Base-by-base conservation (phyloP, 208 protist genomes). In the Endotrypanum monterogeii region DNA sequence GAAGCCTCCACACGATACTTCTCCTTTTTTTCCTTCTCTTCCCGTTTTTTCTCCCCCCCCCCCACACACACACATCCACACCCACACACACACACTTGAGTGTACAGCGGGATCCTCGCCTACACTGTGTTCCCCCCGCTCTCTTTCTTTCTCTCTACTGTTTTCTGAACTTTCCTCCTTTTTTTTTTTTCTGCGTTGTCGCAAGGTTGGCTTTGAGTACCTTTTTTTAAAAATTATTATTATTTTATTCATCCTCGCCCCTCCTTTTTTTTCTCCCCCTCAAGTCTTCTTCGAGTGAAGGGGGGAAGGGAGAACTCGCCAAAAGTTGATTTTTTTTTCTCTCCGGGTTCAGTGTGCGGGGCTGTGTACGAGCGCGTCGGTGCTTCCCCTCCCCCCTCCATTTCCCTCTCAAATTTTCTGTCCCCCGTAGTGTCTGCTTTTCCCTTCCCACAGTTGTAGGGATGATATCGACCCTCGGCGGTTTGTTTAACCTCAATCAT, bases 401-500 rank as follows among this genome's bases (percentile, higher is more conserved):
- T 12, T 23, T 12, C 58, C 9, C 35, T 7, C 16, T 5, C 16
- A n/a, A n/a, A n/a, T n/a, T n/a, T n/a, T n/a, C n/a, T n/a, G n/a
- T 28, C 7, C 14, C n/a, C 58, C n/a, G 4, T 18, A 7, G 44
- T 28, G 1, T n/a, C 28, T 0, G 2, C 28, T 9, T 16, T 44
- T 8, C 39, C n/a, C 4, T 4, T 3, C 25, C 25, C 56, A 30
- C 12, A 23, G 44, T 0, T 0, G 9, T 9, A 39, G 25, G 18
- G 16, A 96, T 96, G 92, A 91, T 96, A 51, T 90, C 89, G 39
- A 93, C 86, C 35, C 81, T 96, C 32, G 80, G 86, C 46, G 86
- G 82, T 0, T 76, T 94, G 16, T 87, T 96, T 41, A 88, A 94
- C 71, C 82, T 92, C 9, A 96, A 96, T 60, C 73, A 94, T 73